Evolutionary conservation across 116 monocot genomes (phyloP), one percentile per base, ranked within the genome.

Genomic region (Trichopus zeylanicus): DNA sequence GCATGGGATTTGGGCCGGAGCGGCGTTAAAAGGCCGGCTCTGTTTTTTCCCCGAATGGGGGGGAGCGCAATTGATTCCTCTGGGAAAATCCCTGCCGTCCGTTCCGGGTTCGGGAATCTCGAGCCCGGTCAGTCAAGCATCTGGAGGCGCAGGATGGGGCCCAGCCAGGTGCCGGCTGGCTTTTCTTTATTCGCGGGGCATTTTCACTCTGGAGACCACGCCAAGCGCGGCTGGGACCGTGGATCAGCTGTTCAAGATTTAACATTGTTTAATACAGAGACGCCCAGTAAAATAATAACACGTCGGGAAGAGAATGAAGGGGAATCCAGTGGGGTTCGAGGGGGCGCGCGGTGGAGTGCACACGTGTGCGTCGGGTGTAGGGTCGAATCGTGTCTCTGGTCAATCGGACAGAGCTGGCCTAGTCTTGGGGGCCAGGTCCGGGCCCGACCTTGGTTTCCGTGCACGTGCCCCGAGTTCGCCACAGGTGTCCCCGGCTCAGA

Each of bases 51-150:
- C 29, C 9, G 57, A 10, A 57, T 33, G 26, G 18, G n/a, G n/a
- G n/a, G n/a, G n/a, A n/a, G n/a, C n/a, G n/a, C n/a, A n/a, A n/a
- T n/a, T n/a, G n/a, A n/a, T n/a, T n/a, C n/a, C n/a, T 21, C 24
- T 53, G 7, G 6, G 7, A 33, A 19, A n/a, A 11, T 31, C n/a
- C 3, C 11, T 12, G 22, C 35, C 32, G 15, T 39, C 32, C 2
- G 7, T 13, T 16, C 25, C 24, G n/a, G 11, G 2, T 19, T 39
- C 32, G 7, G 9, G n/a, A 26, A 59, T 34, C 38, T 11, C 22
- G 5, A 15, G 21, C 33, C 35, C 20, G 38, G 20, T 37, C 3
- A 0, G 59, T 59, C 59, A 59, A 59, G 42, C 59, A 59, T 59
- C 59, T 26, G 37, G 49, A 3, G 5, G 49, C 4, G 0, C 49